Evolutionary conservation across 2,329 filamentous ascomycete species (phyloP), one percentile per base, ranked within the genome.

Genomic region (Stagonosporopsis tanaceti): DNA sequence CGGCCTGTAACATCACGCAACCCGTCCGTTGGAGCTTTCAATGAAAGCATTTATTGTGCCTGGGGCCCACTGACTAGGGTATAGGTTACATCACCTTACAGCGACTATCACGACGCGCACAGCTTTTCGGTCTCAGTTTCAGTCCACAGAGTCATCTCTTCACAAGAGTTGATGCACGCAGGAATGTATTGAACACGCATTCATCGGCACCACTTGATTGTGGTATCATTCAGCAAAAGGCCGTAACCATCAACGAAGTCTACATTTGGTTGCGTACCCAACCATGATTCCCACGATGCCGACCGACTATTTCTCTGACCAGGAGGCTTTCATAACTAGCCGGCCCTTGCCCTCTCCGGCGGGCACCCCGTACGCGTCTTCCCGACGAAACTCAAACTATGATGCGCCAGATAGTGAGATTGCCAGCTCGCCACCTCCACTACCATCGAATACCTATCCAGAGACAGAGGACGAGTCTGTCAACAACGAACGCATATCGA

Each of bases 351-450:
- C 92, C 28, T 89, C 89, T 34, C 88, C 91, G 11, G 83, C 84
- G 34, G 87, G 89, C 62, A 90, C 89, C 25, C 89, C 89, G 20
- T 91, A 91, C 68, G 84, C 89, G 66, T 77, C 78, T 14, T 93
- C 92, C 25, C 85, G 87, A 66, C 82, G 84, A 44, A 82, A 80
- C 47, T 91, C 90, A 8, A 84, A 86, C 57, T 85, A 89, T 51
- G 82, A 82, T 58, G 77, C 76, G 11, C 73, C 75, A 20, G 80
- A 83, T 37, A 91, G 91, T 30, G 87, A 91, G 38, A 85, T 86
- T 1, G 82, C 86, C 34, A 83, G 85, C 1, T 89, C 90, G 1
- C 87, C 89, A 32, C 80, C 82, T 25, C 82, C 82, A 22, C 76
- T 84, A 27, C 80, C 80, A 17, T 77, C 81, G 22, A 86, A 66